Evolutionary conservation across 2,329 filamentous ascomycete species (phyloP).

Genomic region (Alternaria metachromatica): DNA sequence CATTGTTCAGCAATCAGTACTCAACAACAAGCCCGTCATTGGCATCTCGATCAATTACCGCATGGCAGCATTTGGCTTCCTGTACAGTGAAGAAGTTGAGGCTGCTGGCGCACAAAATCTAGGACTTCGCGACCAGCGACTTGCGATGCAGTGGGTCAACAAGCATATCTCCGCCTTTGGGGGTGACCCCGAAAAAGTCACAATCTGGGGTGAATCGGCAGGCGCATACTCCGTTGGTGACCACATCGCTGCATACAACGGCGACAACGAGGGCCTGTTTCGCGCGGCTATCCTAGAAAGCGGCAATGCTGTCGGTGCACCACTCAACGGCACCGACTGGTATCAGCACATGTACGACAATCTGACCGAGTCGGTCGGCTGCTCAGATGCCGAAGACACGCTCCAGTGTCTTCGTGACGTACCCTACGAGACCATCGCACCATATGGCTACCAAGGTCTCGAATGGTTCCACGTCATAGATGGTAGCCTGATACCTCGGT

Average conservation of each 20-base stretch:
- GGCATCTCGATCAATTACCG: conserved; percentile 56
- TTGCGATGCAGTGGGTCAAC: conserved; percentile 66
- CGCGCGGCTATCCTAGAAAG: conserved; percentile 52
- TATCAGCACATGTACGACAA: conserved; percentile 42
- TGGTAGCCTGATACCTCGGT: conserved; percentile 30
- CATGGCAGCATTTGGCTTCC: conserved; percentile 59
- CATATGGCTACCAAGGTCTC: conserved; percentile 34
- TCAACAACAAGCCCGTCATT: conserved; percentile 41
- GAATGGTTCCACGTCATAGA: conserved; percentile 45
- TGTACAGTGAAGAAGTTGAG: conserved; percentile 52
- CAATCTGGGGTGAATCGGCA: conserved; percentile 66
- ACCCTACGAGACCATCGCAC: conserved; percentile 35
- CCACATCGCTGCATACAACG: conserved; percentile 50
- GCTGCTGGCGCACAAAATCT: conserved; percentile 50
- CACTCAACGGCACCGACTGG: conserved; percentile 41
- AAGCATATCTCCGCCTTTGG: conserved; percentile 60
- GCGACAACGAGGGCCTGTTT: conserved; percentile 48
- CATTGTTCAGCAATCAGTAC: conserved; percentile 38
- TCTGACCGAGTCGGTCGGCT: conserved; percentile 35
- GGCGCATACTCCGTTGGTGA: conserved; percentile 64
- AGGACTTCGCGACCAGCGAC: conserved; percentile 68
- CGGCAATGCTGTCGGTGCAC: conserved; percentile 39
- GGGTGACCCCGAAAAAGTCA: conserved; percentile 64
- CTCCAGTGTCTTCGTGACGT: conserved; percentile 36
- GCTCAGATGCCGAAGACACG: conserved; percentile 26